A percentile compares a stretch with the other conserved stretches of the same genome.
Evolutionary conservation across 305 asterid genomes (phyloP).

Genomic region (Plantago coronopus): DNA sequence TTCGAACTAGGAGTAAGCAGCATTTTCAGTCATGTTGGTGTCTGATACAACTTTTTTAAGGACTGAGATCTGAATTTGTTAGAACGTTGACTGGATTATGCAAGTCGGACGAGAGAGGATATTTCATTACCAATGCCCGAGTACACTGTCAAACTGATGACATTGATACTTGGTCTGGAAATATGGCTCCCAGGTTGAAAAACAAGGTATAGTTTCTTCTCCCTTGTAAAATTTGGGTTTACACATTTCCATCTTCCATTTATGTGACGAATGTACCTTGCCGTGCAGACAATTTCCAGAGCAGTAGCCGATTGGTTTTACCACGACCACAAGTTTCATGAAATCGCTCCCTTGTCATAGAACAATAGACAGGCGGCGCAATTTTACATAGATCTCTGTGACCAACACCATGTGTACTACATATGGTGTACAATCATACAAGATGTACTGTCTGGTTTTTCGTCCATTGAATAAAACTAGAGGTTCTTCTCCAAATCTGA

Average conservation of each 20-base stretch:
- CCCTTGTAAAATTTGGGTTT: too few relatives aligned
- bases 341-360: background rate
- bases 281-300: background rate
- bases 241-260: background rate
- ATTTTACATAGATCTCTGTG: too few relatives aligned
- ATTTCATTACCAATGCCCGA: constrained; percentile 3
- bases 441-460: too few relatives aligned
- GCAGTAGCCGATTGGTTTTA: constrained; percentile 11
- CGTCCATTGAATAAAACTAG: too few relatives aligned
- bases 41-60: background rate
- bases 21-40: background rate
- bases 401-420: too few relatives aligned
- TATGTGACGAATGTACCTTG: background rate
- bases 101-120: background rate
- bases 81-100: background rate
- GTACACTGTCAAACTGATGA: constrained; percentile 6
- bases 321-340: background rate
- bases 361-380: too few relatives aligned
- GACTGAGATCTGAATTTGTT: background rate
- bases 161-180: constrained; percentile 1
- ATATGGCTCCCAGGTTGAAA: background rate
- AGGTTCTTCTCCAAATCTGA: too few relatives aligned
- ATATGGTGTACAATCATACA: too few relatives aligned
- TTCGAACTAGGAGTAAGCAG: background rate
- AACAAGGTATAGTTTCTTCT: background rate